Base-by-base conservation (phyloP, 805 yeast species). In the Lipomyces starkeyi region DNA sequence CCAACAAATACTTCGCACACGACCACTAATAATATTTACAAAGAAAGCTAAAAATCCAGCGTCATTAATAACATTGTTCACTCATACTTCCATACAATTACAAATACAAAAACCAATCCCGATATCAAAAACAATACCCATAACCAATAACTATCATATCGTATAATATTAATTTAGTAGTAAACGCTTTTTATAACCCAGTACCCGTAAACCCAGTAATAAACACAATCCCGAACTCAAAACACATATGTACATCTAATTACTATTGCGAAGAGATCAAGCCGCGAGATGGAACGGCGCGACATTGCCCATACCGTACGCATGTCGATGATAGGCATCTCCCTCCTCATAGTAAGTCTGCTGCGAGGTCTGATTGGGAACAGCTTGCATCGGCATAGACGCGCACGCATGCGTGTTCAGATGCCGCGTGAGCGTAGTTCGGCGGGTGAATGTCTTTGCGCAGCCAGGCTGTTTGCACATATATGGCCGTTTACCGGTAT, bases 401-500 rank as follows among this genome's bases (percentile, higher is more conserved):
- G 64, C 35, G 56, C 69, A 68, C 20, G 71, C 75, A 56, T 91
- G 97, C 49, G 88, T 80, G 75, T 84, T 86, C 67, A 84, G 81
- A 77, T 91, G 97, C 73, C 96, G 81, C 7, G 89, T 86, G 88
- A 91, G 86, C 73, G 91, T 91, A 20, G 91, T 87, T 75, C 91
- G 85, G 25, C 91, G 92, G 29, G 88, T 85, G 74, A 90, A 90
- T 1, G 82, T 74, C 73, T 86, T 85, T 0, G 85, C 87, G 77
- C 95, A 90, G 27, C 81, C 83, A 0, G 80, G 79, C 88, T 90
- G 88, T 0, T 93, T 93, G 79, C 81, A 79, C 83, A 83, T 67
- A 68, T 80, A 79, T 6, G 81, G 82, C 53, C 79, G 72, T 56
- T 75, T 73, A 1, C 81, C 82, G 4, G 80, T 71, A 61, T 92